Evolutionary conservation across 176 grass and related monocot species (phyloP).

Genomic region (Poa annua): DNA sequence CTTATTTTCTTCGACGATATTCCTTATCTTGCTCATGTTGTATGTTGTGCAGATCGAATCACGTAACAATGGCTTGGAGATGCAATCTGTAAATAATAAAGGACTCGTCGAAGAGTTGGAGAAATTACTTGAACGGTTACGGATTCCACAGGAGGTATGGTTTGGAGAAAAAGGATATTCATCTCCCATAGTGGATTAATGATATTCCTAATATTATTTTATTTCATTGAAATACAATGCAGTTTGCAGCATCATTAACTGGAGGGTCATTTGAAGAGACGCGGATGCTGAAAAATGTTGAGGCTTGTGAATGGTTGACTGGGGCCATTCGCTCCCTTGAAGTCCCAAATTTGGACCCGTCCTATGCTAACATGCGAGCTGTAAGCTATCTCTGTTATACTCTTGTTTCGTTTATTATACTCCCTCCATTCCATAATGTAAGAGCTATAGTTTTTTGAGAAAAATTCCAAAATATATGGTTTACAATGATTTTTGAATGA

Average conservation of each 20-base stretch:
- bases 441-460: no score
- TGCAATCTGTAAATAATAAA: conserved; percentile 91
- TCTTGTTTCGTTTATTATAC: conserved; percentile 25
- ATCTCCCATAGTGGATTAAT: conserved; percentile 19
- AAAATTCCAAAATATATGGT: no score
- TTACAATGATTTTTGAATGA: no score
- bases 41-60: conserved; percentile 92
- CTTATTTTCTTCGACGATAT: conserved; percentile 17
- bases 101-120: conserved; percentile 87
- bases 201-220: conserved; percentile 37
- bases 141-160: conserved; percentile 87
- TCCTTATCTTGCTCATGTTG: conserved; percentile 33
- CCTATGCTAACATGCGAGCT: conserved; percentile 82
- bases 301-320: conserved; percentile 99
- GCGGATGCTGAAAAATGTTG: conserved; percentile 96
- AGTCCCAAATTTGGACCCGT: conserved; percentile 88
- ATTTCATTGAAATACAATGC: conserved; percentile 46
- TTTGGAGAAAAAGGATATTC: conserved; percentile 35
- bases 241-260: conserved; percentile 82
- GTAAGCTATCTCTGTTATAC: conserved; percentile 55
- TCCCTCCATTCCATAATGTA: no score
- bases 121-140: conserved; percentile 73
- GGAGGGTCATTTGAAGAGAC: conserved; percentile 95
- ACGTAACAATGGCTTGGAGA: conserved; percentile 89
- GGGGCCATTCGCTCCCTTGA: conserved; percentile 74